Evolutionary conservation across 345 rosid genomes (phyloP), one percentile per base, ranked within the genome.

Genomic region (Brassica carinata): DNA sequence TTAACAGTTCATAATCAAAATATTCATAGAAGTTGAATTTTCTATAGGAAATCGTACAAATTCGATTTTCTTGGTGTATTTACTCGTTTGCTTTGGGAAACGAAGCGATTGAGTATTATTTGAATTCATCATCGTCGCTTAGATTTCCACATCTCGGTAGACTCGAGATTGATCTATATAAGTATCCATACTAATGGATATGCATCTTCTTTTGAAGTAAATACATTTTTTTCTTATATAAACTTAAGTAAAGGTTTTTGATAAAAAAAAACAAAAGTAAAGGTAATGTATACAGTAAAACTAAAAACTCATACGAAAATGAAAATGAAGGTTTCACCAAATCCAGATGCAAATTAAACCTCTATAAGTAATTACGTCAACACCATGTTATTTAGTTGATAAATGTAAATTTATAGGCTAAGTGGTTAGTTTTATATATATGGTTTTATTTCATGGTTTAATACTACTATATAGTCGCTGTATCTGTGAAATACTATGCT

Each of bases 61-160:
- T 7, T 36, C 19, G 30, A 2, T 64, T 26, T 64, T 26, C 26
- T 55, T 53, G 5, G 64, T 48, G 30, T 53, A 55, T 64, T 64
- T 26, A 36, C 33, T 64, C 26, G n/a, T 36, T 36, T 72, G 77
- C 72, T 55, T 65, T 53, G 82, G 67, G 65, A 78, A 71, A 53
- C 27, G 7, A 69, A 61, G 51, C 51, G 63, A 61, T 40, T 53
- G 72, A 9, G 70, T 43, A 17, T 36, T 10, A 55, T 4, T 51
- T 34, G 38, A 34, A 71, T 77, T 29, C 45, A 45, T 40, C 63
- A 7, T 48, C 29, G 69, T 62, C 71, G 15, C 75, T 29, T 48
- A 70, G 14, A 70, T 78, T 58, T 48, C 38, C 15, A 13, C 57
- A 29, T 78, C 23, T 64, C 58, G 67, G 40, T 53, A 36, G 40